Conservation (phyloP, 2,329 filamentous ascomycete genomes). For the Nemania diffusa region DNA sequence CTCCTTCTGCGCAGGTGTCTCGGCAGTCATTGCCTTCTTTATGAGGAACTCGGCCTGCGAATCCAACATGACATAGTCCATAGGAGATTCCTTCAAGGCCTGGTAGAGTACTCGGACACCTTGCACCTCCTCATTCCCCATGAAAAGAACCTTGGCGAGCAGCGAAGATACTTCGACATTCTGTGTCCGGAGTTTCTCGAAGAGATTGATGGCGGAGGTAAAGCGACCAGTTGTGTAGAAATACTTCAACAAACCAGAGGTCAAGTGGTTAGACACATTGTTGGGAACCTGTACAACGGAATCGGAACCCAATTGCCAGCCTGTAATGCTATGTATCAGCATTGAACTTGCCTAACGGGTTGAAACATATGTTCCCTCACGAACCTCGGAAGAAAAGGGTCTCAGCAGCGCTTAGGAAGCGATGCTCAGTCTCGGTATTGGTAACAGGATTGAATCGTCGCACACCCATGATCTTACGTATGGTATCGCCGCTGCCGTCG, state of each 20-base stretch:
- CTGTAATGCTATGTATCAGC: conserved; percentile 55
- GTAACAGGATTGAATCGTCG: conserved; percentile 97
- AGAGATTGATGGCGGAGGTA: conserved; percentile 94
- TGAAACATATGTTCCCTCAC: conserved; percentile 23
- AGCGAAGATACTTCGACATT: conserved; percentile 95
- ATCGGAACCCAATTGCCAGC: conserved; percentile 95
- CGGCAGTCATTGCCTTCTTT: conserved; percentile 75
- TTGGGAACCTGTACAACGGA: conserved; percentile 98
- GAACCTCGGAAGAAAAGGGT: conserved; percentile 91
- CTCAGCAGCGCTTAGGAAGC: conserved; percentile 93
- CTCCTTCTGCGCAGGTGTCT: conserved; percentile 65
- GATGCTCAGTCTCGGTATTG: conserved; percentile 97
- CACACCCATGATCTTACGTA: conserved; percentile 97
- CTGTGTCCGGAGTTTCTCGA: conserved; percentile 90
- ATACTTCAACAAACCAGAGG: conserved; percentile 91
- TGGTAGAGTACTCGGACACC: conserved; percentile 89
- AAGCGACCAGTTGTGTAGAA: conserved; percentile 95
- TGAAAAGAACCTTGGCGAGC: conserved; percentile 88
- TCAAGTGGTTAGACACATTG: conserved; percentile 94
- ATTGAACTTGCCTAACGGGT: not conserved
- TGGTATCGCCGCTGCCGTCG: conserved; percentile 91
- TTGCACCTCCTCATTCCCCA: conserved; percentile 97
- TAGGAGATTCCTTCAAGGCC: conserved; percentile 87
- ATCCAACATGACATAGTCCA: conserved; percentile 97
- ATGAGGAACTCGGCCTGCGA: conserved; percentile 93